Conservation (phyloP, 1,284 basidiomycete species). For the Ustilago nuda region DNA sequence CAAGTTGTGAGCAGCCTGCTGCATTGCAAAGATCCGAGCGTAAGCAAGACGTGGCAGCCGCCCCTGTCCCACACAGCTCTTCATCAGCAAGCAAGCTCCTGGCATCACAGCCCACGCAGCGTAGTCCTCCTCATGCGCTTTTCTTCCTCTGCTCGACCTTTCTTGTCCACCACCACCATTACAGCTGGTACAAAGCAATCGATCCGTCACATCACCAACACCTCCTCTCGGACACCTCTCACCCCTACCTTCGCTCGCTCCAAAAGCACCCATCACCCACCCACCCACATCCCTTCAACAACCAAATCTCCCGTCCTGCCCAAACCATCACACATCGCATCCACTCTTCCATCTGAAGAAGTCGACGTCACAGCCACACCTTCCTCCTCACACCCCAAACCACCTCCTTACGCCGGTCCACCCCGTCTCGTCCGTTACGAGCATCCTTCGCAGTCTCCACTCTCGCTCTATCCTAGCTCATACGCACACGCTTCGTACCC, state of each 20-base stretch:
- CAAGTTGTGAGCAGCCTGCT: neutral
- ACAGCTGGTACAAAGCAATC: slow-evolving; percentile 1
- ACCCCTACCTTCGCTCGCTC: slow-evolving; percentile 9
- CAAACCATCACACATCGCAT: slow-evolving; percentile 42
- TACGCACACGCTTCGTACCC: slow-evolving; percentile 48
- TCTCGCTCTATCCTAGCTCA: slow-evolving; percentile 36
- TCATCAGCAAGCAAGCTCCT: neutral
- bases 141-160: slow-evolving; percentile 18
- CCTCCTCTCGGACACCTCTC: neutral
- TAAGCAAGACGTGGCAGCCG: neutral
- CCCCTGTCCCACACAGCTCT: neutral
- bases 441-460: slow-evolving; percentile 10
- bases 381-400: slow-evolving; percentile 30
- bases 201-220: neutral
- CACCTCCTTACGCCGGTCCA: slow-evolving; percentile 44
- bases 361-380: neutral
- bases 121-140: slow-evolving; percentile 32
- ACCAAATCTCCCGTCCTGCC: slow-evolving; percentile 48
- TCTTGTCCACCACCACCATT: slow-evolving; percentile 14
- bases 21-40: slow-evolving; percentile 3
- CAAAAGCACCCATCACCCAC: slow-evolving; percentile 42
- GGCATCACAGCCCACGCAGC: neutral
- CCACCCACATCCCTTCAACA: slow-evolving; percentile 7
- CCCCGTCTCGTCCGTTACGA: slow-evolving; percentile 51
- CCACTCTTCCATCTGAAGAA: slow-evolving; percentile 36